Conservation (phyloP, 495 filamentous ascomycete genomes). For the Penicillium egyptiacum region DNA sequence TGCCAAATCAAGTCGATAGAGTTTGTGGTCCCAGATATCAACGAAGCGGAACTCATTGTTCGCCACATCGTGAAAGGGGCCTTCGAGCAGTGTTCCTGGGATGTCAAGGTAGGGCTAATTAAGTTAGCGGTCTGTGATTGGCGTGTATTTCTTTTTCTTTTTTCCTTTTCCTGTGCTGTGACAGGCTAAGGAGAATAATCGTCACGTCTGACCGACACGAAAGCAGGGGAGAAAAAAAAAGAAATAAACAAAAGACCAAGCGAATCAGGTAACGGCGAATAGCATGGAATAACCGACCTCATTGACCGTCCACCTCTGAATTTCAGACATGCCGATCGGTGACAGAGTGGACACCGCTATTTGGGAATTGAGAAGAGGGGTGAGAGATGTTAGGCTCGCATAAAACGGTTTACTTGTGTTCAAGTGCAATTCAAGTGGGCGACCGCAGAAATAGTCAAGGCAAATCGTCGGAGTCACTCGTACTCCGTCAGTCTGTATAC, state of each 20-base stretch:
- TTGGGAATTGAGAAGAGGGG: conserved; percentile 13
- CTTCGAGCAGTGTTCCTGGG: conserved; percentile 76
- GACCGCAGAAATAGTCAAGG: conserved; percentile 10
- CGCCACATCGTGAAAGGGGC: conserved; percentile 70
- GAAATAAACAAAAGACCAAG: conserved; percentile 8
- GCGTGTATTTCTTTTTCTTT: conserved; percentile 9
- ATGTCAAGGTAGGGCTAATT: conserved; percentile 71
- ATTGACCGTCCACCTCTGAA: conserved; percentile 46
- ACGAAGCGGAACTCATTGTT: conserved; percentile 79
- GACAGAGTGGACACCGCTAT: conserved; percentile 21
- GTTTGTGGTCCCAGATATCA: conserved; percentile 77
- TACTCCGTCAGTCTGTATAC: not conserved
- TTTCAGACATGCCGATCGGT: conserved; percentile 35
- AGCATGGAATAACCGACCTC: conserved; percentile 32
- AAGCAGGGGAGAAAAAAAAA: conserved; percentile 4
- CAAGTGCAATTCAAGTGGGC: conserved; percentile 17
- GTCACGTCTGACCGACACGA: conserved; percentile 22
- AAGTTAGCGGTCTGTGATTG: conserved; percentile 20
- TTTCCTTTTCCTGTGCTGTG: not conserved
- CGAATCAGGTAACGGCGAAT: conserved; percentile 10
- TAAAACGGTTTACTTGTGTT: conserved; percentile 10
- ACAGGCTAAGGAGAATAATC: not conserved
- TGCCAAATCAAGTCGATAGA: conserved; percentile 72
- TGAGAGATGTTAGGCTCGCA: conserved; percentile 6
- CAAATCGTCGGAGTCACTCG: not conserved